A percentile compares a stretch with the other conserved stretches of the same genome.
These are phyloP conservation scores for Pisolithus microcarpus DNA, from an alignment of 768 basidiomycete species.

Conservation along the genomic window DNA sequence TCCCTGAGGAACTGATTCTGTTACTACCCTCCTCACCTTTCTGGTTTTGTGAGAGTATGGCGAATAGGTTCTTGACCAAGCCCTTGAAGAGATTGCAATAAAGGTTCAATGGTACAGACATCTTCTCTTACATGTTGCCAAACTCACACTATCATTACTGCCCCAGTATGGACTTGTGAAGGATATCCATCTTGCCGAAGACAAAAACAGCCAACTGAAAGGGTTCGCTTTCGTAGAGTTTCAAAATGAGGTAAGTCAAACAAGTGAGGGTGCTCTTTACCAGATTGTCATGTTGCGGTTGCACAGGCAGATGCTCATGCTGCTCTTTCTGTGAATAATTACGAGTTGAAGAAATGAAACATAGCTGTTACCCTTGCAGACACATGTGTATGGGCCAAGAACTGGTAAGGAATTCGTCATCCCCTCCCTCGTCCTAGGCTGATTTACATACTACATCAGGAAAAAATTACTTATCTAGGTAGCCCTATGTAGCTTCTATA, in stretches of 20 bases:
- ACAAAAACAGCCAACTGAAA: conserved; percentile 61
- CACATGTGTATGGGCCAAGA: conserved; percentile 49
- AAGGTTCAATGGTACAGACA: conserved; percentile 53
- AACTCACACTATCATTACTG: conserved; percentile 1
- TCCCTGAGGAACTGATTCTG: no score
- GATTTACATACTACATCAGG: not conserved
- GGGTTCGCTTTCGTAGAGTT: conserved; percentile 95
- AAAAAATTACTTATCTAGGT: no score
- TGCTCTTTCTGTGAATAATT: conserved; percentile 75
- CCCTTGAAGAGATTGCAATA: no score
- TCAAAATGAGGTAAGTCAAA: conserved; percentile 55
- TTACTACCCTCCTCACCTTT: no score
- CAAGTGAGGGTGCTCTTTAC: not conserved
- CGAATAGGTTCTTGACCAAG: no score
- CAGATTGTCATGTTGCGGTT: not conserved
- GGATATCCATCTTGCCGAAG: conserved; percentile 70
- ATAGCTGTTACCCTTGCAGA: conserved; percentile 87
- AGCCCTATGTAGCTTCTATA: no score
- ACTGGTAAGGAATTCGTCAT: conserved; percentile 34
- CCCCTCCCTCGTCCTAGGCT: not conserved
- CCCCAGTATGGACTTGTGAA: conserved; percentile 75
- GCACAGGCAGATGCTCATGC: conserved; percentile 59
- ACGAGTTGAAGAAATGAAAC: conserved; percentile 82
- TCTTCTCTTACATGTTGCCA: not conserved
- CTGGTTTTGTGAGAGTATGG: no score